Percentiles rank a stretch among this genome's conserved stretches.
phyloP scores from a whole-genome alignment of 805 yeast genomes.

The Lipomyces starkeyi region DNA sequence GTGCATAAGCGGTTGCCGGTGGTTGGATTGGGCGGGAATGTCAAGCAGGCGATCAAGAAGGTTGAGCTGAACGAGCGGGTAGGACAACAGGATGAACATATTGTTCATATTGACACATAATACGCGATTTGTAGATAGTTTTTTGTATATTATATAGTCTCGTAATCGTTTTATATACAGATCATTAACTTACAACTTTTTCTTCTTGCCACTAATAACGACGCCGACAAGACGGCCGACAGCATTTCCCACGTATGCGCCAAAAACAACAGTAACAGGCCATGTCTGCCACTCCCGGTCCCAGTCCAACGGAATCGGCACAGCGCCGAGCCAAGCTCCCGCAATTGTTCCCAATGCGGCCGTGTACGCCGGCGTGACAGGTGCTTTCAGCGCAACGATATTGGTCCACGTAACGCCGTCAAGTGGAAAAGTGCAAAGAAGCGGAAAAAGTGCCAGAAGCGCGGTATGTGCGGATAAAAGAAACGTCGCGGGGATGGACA shows the following conservation, averaged over 20 bases:
- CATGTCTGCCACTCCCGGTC: slow-evolving; percentile 96
- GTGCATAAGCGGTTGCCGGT: slow-evolving; percentile 24
- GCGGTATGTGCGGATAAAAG: slow-evolving; percentile 68
- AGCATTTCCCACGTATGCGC: slow-evolving; percentile 76
- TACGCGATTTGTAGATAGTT: not conserved
- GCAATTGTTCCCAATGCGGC: slow-evolving; percentile 53
- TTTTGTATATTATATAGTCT: not conserved
- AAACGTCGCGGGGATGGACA: slow-evolving; percentile 60
- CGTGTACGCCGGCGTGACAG: slow-evolving; percentile 49
- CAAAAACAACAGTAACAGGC: slow-evolving; percentile 87
- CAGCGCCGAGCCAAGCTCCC: slow-evolving; percentile 92
- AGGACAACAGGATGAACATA: not conserved
- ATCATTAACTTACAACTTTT: not conserved
- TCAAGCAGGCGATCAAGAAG: slow-evolving; percentile 10
- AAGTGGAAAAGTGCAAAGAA: slow-evolving; percentile 61
- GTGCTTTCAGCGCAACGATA: slow-evolving; percentile 42
- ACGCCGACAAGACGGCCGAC: slow-evolving; percentile 58
- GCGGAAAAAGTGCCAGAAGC: slow-evolving; percentile 64
- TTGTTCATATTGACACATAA: not conserved
- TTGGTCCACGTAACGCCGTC: slow-evolving; percentile 56
- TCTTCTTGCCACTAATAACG: not conserved
- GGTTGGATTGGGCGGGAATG: slow-evolving; percentile 24
- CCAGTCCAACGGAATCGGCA: slow-evolving; percentile 97
- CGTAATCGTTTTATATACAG: not conserved
- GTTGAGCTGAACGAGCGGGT: not conserved